Evolutionary conservation across 108 stramenopile species (phyloP).

Genomic region (Cyclostephanos tholiformis): DNA sequence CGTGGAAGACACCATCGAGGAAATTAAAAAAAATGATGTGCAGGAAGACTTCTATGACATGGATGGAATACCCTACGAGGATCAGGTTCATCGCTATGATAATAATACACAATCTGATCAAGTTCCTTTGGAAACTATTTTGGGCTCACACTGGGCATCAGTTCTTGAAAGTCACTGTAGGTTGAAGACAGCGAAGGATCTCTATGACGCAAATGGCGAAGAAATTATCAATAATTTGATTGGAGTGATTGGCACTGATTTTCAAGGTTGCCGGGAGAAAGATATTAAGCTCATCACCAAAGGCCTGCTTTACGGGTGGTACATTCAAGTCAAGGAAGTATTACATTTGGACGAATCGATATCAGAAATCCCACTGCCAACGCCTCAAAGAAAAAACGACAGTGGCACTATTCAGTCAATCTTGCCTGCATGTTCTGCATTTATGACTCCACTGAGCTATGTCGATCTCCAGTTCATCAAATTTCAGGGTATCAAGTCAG

Average conservation of each 20-base stretch:
- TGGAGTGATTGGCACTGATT: slow-evolving; percentile 4
- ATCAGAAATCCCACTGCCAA: background rate
- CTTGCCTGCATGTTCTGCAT: background rate
- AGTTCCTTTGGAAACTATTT: background rate
- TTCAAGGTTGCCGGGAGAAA: slow-evolving; percentile 3
- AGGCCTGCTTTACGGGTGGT: slow-evolving; percentile 36
- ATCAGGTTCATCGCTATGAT: background rate
- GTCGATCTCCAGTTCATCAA: slow-evolving; percentile 24
- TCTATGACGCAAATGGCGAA: slow-evolving; percentile 14
- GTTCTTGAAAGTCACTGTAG: slow-evolving; percentile 15
- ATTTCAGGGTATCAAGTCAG: slow-evolving; percentile 20
- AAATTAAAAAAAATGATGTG: background rate
- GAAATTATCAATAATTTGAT: slow-evolving; percentile 1
- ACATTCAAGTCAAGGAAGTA: slow-evolving; percentile 20
- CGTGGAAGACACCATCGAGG: background rate
- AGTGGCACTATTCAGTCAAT: background rate
- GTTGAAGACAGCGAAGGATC: slow-evolving; percentile 21
- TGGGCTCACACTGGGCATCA: slow-evolving; percentile 12
- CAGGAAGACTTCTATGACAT: background rate
- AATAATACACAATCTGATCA: background rate
- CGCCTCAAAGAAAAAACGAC: background rate
- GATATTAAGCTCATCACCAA: slow-evolving; percentile 18
- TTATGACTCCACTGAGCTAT: slow-evolving; percentile 28
- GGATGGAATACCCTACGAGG: background rate
- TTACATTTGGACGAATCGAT: background rate